Percentiles rank a stretch among this genome's conserved stretches.
Conservation (phyloP, 2,329 filamentous ascomycete genomes). For the Cladobotryum mycophilum region DNA sequence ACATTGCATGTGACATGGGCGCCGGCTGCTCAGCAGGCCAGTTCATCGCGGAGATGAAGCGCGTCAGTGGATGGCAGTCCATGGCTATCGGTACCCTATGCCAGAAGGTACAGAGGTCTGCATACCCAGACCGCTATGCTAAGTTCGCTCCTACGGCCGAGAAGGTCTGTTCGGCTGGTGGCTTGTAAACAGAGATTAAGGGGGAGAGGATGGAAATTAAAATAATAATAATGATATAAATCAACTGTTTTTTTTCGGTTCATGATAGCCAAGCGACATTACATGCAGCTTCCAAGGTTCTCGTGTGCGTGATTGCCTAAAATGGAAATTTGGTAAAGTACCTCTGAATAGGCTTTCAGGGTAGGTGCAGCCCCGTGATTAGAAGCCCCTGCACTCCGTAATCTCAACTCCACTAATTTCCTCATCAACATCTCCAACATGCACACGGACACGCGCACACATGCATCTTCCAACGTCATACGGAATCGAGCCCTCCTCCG, state of each 20-base stretch:
- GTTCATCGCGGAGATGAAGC: constrained; percentile 17
- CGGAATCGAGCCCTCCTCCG: background rate
- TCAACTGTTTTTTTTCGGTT: too few species aligned
- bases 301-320: too few species aligned
- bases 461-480: too few species aligned
- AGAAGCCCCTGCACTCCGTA: too few species aligned
- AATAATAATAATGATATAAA: constrained; percentile 13
- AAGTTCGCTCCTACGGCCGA: constrained; percentile 14
- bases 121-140: constrained; percentile 14
- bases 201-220: background rate
- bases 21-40: constrained; percentile 17
- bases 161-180: constrained; percentile 16
- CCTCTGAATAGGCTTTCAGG: too few species aligned
- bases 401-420: too few species aligned
- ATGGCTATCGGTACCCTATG: constrained; percentile 17
- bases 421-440: too few species aligned
- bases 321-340: too few species aligned
- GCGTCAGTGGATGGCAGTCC: constrained; percentile 16
- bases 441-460: too few species aligned
- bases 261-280: too few species aligned
- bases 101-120: constrained; percentile 20
- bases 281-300: too few species aligned
- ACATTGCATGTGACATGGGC: constrained; percentile 18
- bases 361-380: too few species aligned
- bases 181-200: constrained; percentile 4